phyloP scores from a whole-genome alignment of 2,329 filamentous ascomycete species.

The Aspergillus luchuensis region DNA sequence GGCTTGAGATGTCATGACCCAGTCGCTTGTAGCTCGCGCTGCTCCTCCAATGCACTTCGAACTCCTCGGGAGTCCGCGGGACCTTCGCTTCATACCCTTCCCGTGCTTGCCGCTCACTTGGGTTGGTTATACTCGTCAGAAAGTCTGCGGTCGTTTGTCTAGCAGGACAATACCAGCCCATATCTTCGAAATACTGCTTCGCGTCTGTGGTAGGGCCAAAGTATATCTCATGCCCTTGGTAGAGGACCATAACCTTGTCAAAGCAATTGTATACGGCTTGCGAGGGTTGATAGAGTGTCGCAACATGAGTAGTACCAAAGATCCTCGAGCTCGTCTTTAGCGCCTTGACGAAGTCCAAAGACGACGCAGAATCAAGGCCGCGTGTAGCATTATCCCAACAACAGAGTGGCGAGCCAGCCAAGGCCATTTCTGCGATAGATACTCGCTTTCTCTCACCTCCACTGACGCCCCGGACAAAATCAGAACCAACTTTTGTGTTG shows the following conservation, averaged over 20 bases:
- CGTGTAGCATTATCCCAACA: conserved; percentile 53
- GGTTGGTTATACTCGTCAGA: conserved; percentile 68
- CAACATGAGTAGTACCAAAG: conserved; percentile 51
- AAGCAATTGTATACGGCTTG: conserved; percentile 62
- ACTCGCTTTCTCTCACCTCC: conserved; percentile 65
- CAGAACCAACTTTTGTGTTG: conserved; percentile 54
- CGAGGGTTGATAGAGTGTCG: conserved; percentile 60
- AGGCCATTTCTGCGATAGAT: conserved; percentile 42
- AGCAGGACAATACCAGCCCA: conserved; percentile 68
- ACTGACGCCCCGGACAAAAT: conserved; percentile 62
- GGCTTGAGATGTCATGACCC: no score
- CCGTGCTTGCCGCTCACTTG: conserved; percentile 53
- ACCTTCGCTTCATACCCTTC: no score
- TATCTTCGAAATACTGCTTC: conserved; percentile 65
- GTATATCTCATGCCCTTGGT: conserved; percentile 77
- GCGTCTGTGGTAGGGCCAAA: conserved; percentile 65
- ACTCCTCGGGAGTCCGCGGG: no score
- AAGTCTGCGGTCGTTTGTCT: conserved; percentile 72
- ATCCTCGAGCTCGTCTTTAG: conserved; percentile 55
- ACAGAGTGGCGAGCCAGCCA: conserved; percentile 36
- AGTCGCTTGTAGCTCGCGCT: no score
- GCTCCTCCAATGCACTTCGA: no score
- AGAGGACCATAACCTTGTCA: conserved; percentile 73
- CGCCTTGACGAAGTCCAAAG: conserved; percentile 60
- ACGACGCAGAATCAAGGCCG: conserved; percentile 59